Base-by-base conservation (phyloP, 257 asterid species). In the Plectranthus barbatus region DNA sequence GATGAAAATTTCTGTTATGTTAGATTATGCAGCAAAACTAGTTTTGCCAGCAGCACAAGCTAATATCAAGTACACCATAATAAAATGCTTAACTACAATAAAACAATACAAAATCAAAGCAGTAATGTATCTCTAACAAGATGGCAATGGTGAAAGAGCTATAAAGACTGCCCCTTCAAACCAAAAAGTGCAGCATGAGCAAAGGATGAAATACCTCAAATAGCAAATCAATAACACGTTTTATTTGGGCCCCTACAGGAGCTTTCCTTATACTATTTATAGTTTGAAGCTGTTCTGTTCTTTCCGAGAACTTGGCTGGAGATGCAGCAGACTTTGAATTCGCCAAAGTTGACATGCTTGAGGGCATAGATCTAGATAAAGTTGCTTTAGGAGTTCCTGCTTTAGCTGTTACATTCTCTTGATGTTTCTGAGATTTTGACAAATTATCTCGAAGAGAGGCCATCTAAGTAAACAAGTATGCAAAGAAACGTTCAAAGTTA, bases 241-340 rank as follows among this genome's bases (percentile, higher is more conserved):
- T 87, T 40, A 90, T 93, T 66, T 93, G 99, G 66, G 96, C 84
- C 58, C 99, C 96, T 0, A 82, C 95, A 37, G 99, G 97, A 73
- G 86, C 90, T 77, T 93, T 93, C 79, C 97, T 79, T 61, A 93
- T 85, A 82, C 90, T 93, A 72, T 90, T 83, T 64, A 90, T 90
- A 48, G 82, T 85, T 65, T 87, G 97, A 70, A 93, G 97, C 37
- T 95, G 81, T 56, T 82, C 92, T 0, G 94, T 90, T 62, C 87
- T 91, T 62, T 80, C 83, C 3, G 97, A 93, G 78, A 93, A 93
- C 73, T 90, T 90, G 69, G 83, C 74, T 20, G 81, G 77, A 47
- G 84, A 45, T 31, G 80, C 85, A 66, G 82, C 71, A 73, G 94
- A 67, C 72, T 85, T 87, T 34, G 72, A 79, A 76, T 53, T 77